phyloP scores from a whole-genome alignment of 805 yeast species.

The Cyberlindnera subsufficiens region DNA sequence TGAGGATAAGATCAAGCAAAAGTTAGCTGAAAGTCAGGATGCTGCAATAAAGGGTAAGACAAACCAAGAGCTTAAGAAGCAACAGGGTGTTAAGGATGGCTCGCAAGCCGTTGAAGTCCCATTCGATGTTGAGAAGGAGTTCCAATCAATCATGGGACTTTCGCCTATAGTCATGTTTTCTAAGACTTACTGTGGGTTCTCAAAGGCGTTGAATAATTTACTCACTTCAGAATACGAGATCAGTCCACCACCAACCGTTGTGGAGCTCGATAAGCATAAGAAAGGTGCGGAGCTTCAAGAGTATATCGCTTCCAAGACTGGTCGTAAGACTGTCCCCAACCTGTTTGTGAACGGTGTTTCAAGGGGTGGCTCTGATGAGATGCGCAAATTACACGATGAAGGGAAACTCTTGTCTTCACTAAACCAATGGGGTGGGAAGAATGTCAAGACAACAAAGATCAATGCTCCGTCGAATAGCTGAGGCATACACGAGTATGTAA shows the following conservation, averaged over 20 bases:
- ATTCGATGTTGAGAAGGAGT: constrained; percentile 49
- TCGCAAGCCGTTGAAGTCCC: background rate
- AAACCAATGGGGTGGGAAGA: constrained; percentile 57
- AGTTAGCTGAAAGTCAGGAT: constrained; percentile 6
- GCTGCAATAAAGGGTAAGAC: background rate
- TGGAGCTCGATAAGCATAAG: constrained; percentile 78
- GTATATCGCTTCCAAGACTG: constrained; percentile 61
- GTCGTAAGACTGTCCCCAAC: constrained; percentile 88
- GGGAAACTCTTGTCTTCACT: constrained; percentile 48
- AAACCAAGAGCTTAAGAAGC: background rate
- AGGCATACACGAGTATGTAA: background rate
- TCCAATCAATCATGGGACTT: constrained; percentile 47
- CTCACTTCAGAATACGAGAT: constrained; percentile 59
- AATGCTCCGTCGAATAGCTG: constrained; percentile 50
- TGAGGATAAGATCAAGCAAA: constrained; percentile 25
- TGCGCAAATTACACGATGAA: constrained; percentile 51
- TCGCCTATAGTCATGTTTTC: constrained; percentile 63
- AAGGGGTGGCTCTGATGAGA: constrained; percentile 88
- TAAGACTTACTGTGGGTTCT: constrained; percentile 65
- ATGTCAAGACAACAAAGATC: constrained; percentile 40
- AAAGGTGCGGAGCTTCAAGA: constrained; percentile 73
- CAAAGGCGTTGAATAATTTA: constrained; percentile 63
- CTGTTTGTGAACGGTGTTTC: constrained; percentile 68
- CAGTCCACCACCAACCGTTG: constrained; percentile 64
- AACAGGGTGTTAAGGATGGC: no score